A percentile compares a stretch with the other conserved stretches of the same genome.
phyloP scores from a whole-genome alignment of 169 alveolate species.

The Ichthyophthirius multifiliis region DNA sequence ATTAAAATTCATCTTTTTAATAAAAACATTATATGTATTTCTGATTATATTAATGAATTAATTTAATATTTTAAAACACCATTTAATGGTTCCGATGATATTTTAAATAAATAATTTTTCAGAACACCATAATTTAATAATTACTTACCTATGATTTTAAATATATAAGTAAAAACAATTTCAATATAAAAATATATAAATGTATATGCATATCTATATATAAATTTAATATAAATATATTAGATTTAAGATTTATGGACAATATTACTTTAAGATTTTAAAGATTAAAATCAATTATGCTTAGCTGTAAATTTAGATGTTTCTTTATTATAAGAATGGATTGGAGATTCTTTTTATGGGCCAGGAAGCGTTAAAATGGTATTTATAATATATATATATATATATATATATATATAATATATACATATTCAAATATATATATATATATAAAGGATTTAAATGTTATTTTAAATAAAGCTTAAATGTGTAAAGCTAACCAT shows the following conservation, averaged over 20 bases:
- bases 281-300: neutral
- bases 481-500: no score
- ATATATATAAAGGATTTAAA: no score
- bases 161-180: slow-evolving; percentile 25
- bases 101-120: neutral
- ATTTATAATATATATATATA: no score
- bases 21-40: slow-evolving; percentile 21
- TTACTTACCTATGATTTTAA: slow-evolving; percentile 33
- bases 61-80: slow-evolving; percentile 28
- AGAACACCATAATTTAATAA: slow-evolving; percentile 24
- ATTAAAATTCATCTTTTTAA: slow-evolving; percentile 28
- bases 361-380: slow-evolving; percentile 28
- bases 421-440: no score
- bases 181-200: no score
- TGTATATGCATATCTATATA: no score
- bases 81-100: slow-evolving; percentile 26
- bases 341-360: slow-evolving; percentile 32
- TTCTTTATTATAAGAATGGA: slow-evolving; percentile 20
- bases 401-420: no score
- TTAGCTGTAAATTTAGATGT: slow-evolving; percentile 15
- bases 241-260: slow-evolving; percentile 33
- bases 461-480: no score
- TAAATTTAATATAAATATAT: no score
- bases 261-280: slow-evolving; percentile 1
- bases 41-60: slow-evolving; percentile 23